A percentile compares a stretch with the other conserved stretches of the same genome.
These are phyloP conservation scores for Letharia lupina DNA, from an alignment of 495 filamentous ascomycete genomes.

Conservation along the genomic window DNA sequence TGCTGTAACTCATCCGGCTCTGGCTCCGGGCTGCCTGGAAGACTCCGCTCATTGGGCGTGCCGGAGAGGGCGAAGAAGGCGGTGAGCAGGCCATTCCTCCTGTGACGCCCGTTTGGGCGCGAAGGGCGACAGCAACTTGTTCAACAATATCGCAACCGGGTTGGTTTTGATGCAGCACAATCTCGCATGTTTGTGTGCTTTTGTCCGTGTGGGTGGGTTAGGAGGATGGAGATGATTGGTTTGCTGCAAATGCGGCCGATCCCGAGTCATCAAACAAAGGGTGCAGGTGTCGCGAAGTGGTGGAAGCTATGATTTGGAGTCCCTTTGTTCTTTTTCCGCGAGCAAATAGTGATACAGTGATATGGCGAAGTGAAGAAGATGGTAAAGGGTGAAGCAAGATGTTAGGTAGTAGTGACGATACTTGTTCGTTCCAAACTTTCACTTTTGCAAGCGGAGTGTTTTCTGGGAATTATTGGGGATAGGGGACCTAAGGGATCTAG, in stretches of 20 bases:
- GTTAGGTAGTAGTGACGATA: background rate
- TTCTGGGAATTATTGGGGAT: background rate
- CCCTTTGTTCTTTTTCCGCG: background rate
- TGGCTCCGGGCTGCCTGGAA: slow-evolving; percentile 72
- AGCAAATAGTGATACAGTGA: no score
- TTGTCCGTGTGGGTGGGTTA: slow-evolving; percentile 5
- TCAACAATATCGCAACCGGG: slow-evolving; percentile 8
- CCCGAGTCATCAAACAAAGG: slow-evolving; percentile 8
- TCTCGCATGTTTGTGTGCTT: slow-evolving; percentile 14
- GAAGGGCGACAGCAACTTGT: slow-evolving; percentile 13
- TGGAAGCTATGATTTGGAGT: background rate
- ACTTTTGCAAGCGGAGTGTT: background rate
- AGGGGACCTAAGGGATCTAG: background rate
- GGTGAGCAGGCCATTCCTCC: slow-evolving; percentile 48
- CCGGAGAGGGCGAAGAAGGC: slow-evolving; percentile 49
- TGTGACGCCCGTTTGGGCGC: slow-evolving; percentile 8
- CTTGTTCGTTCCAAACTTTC: background rate
- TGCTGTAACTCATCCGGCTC: slow-evolving; percentile 84
- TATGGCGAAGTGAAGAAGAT: background rate
- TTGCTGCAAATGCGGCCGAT: slow-evolving; percentile 14
- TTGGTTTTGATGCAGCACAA: slow-evolving; percentile 3
- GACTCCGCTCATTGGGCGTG: slow-evolving; percentile 77
- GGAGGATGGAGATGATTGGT: slow-evolving; percentile 5
- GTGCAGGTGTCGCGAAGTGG: slow-evolving; percentile 2
- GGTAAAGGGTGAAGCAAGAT: background rate